Percentiles rank a stretch among this genome's conserved stretches.
Evolutionary conservation across 306 rosid genomes (phyloP).

Genomic region (Argentina anserina): DNA sequence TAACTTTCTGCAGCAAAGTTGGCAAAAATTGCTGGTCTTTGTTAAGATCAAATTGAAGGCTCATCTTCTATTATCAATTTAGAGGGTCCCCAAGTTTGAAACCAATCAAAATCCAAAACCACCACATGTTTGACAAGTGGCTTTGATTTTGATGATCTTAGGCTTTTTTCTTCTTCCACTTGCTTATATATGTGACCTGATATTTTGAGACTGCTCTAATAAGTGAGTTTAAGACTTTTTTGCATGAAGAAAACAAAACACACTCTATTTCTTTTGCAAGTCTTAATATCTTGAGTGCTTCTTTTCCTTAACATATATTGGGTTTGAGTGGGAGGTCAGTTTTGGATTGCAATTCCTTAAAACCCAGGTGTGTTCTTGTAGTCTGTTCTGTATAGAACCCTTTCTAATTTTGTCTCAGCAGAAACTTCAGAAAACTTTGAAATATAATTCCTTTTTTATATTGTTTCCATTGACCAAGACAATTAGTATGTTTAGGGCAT

Average conservation of each 20-base stretch:
- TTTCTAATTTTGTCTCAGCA: background rate
- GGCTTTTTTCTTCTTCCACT: background rate
- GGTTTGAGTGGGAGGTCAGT: slow-evolving; percentile 3
- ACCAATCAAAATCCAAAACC: slow-evolving; percentile 8
- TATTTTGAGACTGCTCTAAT: background rate
- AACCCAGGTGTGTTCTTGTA: slow-evolving; percentile 14
- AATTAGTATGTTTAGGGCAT: background rate
- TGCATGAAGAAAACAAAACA: background rate
- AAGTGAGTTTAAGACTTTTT: background rate
- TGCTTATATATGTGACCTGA: background rate
- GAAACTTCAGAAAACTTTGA: background rate
- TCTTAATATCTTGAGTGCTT: background rate
- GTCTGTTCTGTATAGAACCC: background rate
- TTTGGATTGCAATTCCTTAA: slow-evolving; percentile 3
- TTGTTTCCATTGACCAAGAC: background rate
- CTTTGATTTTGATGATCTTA: background rate
- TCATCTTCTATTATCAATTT: slow-evolving; percentile 3
- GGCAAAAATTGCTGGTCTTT: background rate
- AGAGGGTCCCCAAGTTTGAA: slow-evolving; percentile 18
- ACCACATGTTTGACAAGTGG: background rate
- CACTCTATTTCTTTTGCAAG: background rate
- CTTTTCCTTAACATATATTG: background rate
- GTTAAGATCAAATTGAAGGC: background rate
- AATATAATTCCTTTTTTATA: background rate
- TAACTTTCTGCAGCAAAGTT: slow-evolving; percentile 19